Conservation (phyloP, 2,329 filamentous ascomycete genomes). For the Colletotrichum sp. region DNA sequence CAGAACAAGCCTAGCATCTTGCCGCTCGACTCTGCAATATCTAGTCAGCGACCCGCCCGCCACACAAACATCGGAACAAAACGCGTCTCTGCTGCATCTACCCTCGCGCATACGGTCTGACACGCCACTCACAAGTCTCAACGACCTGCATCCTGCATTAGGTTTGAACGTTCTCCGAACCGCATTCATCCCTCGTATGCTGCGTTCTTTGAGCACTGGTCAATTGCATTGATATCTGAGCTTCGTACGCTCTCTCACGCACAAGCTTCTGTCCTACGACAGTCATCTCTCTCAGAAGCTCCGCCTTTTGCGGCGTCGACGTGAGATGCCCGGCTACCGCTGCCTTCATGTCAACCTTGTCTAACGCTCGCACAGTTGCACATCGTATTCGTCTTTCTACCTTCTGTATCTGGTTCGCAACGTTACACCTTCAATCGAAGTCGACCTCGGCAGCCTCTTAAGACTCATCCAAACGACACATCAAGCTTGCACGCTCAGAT, state of each 20-base stretch:
- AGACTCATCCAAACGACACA: not conserved
- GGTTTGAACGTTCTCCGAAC: not conserved
- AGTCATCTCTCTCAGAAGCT: not conserved
- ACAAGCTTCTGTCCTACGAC: not conserved
- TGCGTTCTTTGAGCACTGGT: not conserved
- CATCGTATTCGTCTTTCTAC: conserved; percentile 5
- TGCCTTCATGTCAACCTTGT: not conserved
- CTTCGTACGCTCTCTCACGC: not conserved
- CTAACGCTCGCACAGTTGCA: conserved; percentile 18
- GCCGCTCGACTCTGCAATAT: conserved; percentile 7
- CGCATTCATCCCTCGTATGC: not conserved
- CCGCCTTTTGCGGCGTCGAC: not conserved
- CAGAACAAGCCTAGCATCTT: not conserved
- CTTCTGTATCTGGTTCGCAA: not conserved
- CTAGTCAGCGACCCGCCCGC: conserved; percentile 8
- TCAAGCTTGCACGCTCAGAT: not conserved
- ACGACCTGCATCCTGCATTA: not conserved
- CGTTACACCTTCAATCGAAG: not conserved
- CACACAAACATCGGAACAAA: conserved; percentile 7
- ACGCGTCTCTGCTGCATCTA: conserved; percentile 6
- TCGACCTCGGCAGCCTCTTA: not conserved
- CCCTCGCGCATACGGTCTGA: conserved; percentile 9
- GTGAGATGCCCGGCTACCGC: not conserved
- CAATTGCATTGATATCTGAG: not conserved
- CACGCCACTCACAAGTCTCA: conserved; percentile 9